Evolutionary conservation across 768 basidiomycete species (phyloP), one percentile per base, ranked within the genome.

Genomic region (Mrakia blollopis): DNA sequence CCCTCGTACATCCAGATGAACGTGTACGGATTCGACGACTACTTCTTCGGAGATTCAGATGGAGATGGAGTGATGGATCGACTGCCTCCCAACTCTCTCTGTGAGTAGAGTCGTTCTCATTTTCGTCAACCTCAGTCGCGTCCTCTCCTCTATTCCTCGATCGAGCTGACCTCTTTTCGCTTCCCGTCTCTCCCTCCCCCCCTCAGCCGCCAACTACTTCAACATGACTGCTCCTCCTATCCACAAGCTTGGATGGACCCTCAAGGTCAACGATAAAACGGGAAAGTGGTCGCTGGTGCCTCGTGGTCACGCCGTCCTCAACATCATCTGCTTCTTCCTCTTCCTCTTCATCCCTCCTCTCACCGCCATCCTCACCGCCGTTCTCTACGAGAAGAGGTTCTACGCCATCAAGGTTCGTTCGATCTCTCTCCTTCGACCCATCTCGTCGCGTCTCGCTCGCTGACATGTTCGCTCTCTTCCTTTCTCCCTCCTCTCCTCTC

Each of bases 171-270:
- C 41, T 4, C 10, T 16, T n/a, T 5, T 18, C 7, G 21, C 41
- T 0, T 62, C 21, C 28, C 16, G 7, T 18, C 21, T 21, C 3
- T n/a, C 7, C 44, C 32, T 35, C 21, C 32, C 3, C 13, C 7
- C 44, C 32, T 35, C 61, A 74, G 73, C 93, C 0, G 88, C 92
- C 41, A 95, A 94, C 83, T 96, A 89, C 82, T 84, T 95, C 79
- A 97, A 97, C 85, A 89, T 97, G 86, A 91, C 93, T 37, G 91
- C 92, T 0, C 94, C 94, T 8, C 94, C 94, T 0, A 86, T n/a
- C 6, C 11, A 28, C 39, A 91, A 94, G 82, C 86, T 97, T 61
- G 89, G 93, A 0, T 96, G 94, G 94, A 87, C 91, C 14, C 85
- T 97, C 62, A 79, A 89, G 54, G 88, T 97, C 67, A 87, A 96